These are phyloP conservation scores for Backusella morwellensis DNA, from an alignment of 192 early-diverging fungal species.

Conservation along the genomic window DNA sequence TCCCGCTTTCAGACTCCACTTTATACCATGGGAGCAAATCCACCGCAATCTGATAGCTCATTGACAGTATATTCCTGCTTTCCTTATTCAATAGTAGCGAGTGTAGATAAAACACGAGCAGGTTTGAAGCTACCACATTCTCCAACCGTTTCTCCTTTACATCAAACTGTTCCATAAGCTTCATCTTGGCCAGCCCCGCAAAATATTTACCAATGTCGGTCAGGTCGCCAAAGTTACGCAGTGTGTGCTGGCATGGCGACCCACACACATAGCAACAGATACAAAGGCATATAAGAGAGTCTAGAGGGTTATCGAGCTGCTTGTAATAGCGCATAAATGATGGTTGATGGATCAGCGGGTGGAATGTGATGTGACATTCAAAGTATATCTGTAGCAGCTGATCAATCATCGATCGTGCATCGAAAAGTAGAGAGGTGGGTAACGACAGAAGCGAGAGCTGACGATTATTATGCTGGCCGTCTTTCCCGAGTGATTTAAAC, in stretches of 20 bases:
- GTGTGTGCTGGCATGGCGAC: background rate
- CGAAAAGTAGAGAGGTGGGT: background rate
- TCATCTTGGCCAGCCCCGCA: background rate
- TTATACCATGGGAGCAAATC: background rate
- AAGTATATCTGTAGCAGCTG: background rate
- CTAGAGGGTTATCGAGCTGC: background rate
- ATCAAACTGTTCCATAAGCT: background rate
- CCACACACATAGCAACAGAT: background rate
- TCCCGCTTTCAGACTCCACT: background rate
- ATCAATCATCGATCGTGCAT: background rate
- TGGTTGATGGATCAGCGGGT: background rate
- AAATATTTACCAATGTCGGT: background rate
- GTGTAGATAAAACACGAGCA: background rate
- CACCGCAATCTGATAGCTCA: background rate
- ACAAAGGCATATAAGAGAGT: background rate
- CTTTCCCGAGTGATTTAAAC: background rate
- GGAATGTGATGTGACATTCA: background rate
- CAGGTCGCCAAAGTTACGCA: background rate
- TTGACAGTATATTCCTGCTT: background rate
- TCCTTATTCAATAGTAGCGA: background rate
- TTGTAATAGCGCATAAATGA: background rate
- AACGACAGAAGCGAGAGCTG: background rate
- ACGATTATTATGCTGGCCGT: background rate
- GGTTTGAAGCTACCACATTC: background rate
- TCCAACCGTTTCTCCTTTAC: background rate